Conservation (phyloP, 2,329 filamentous ascomycete species). For the Diatrype stigma region DNA sequence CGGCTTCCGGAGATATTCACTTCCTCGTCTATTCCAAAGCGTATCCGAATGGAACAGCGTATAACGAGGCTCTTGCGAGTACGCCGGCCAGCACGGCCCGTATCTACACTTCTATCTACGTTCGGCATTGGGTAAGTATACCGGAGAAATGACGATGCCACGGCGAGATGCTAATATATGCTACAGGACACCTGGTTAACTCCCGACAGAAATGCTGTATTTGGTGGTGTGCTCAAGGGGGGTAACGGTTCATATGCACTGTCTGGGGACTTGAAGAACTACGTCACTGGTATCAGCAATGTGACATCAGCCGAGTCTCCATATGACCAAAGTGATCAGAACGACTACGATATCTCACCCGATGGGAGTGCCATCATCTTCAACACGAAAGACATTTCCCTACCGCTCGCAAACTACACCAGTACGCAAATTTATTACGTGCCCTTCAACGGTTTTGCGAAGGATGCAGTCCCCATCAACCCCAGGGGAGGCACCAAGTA, state of each 20-base stretch:
- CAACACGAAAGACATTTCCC: slow-evolving; percentile 50
- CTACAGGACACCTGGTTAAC: slow-evolving; percentile 46
- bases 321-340: slow-evolving; percentile 48
- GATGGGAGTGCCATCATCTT: slow-evolving; percentile 46
- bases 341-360: slow-evolving; percentile 55
- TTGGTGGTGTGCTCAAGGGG: slow-evolving; percentile 48
- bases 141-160: not conserved
- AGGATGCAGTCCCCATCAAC: slow-evolving; percentile 30
- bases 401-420: slow-evolving; percentile 53
- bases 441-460: slow-evolving; percentile 25
- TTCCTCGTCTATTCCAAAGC: slow-evolving; percentile 47
- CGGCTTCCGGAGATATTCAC: slow-evolving; percentile 28
- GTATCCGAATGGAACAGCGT: slow-evolving; percentile 53
- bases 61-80: slow-evolving; percentile 46
- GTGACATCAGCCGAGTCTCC: slow-evolving; percentile 38
- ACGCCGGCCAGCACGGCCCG: slow-evolving; percentile 45
- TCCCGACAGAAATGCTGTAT: slow-evolving; percentile 54
- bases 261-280: slow-evolving; percentile 29
- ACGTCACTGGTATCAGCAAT: slow-evolving; percentile 30
- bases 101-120: slow-evolving; percentile 53
- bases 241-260: slow-evolving; percentile 22
- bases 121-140: slow-evolving; percentile 49
- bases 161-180: slow-evolving; percentile 3
- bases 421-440: slow-evolving; percentile 30
- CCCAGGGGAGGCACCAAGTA: slow-evolving; percentile 26